These are phyloP conservation scores for Tetrapisispora pingtungensis DNA, from an alignment of 805 yeast species.

Conservation along the genomic window DNA sequence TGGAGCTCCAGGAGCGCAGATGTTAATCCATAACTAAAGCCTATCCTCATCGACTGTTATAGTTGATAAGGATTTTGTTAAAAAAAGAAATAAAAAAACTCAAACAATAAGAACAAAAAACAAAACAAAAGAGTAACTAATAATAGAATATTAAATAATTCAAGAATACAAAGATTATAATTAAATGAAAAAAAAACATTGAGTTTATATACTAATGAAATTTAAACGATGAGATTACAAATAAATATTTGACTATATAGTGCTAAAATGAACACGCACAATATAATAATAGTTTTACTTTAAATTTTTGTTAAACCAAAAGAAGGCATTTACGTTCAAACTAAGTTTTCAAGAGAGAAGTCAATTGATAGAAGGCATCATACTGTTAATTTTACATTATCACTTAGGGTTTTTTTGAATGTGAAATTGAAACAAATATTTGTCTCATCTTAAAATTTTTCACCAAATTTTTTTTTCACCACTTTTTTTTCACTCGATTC, in stretches of 20 bases:
- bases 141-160: not conserved
- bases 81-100: not conserved
- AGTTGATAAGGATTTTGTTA: conserved; percentile 36
- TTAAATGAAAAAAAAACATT: no score
- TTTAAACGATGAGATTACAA: no score
- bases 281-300: no score
- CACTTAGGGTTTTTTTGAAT: no score
- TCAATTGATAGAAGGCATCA: no score
- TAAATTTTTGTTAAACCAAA: no score
- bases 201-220: no score
- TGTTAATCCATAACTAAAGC: conserved; percentile 16
- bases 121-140: not conserved
- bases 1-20: conserved; percentile 9
- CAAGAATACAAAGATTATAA: not conserved
- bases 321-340: no score
- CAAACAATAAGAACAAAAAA: not conserved
- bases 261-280: no score
- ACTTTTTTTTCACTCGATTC: not conserved
- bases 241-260: no score
- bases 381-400: no score
- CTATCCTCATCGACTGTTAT: conserved; percentile 50
- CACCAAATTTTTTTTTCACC: not conserved
- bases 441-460: not conserved
- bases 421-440: not conserved
- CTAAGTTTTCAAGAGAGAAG: no score